A percentile compares a stretch with the other conserved stretches of the same genome.
phyloP scores from a whole-genome alignment of 139 green algal genomes.

The Micractinium sp. region DNA sequence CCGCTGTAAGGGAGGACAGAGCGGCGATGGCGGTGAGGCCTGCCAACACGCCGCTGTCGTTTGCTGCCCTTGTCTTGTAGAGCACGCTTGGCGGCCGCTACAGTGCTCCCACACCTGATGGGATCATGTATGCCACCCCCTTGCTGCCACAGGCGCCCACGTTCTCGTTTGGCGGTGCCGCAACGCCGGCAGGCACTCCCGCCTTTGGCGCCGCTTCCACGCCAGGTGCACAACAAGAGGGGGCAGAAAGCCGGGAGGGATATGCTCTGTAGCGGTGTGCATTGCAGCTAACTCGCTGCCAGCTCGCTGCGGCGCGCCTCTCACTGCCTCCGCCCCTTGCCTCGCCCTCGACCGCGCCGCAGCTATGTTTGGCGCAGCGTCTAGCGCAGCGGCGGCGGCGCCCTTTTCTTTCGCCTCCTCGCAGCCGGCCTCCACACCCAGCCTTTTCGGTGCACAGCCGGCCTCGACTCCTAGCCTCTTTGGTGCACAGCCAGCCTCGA shows the following conservation, averaged over 20 bases:
- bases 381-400: slow-evolving; percentile 1
- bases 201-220: slow-evolving; percentile 33
- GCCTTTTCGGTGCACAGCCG: slow-evolving; percentile 16
- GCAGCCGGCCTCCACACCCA: not conserved
- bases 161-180: slow-evolving; percentile 43
- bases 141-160: too few relatives aligned
- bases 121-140: too few relatives aligned
- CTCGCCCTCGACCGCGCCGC: slow-evolving; percentile 7
- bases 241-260: not conserved
- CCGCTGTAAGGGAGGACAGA: too few relatives aligned
- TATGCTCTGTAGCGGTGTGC: not conserved
- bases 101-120: too few relatives aligned
- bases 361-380: slow-evolving; percentile 38
- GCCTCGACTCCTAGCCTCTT: not conserved
- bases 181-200: slow-evolving; percentile 33
- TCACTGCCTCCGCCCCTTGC: too few relatives aligned
- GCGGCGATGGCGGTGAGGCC: too few relatives aligned
- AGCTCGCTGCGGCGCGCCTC: too few relatives aligned
- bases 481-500: not conserved
- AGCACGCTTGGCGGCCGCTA: too few relatives aligned
- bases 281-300: not conserved
- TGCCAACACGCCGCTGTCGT: too few relatives aligned
- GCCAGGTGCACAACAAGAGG: not conserved
- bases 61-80: too few relatives aligned
- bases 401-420: slow-evolving; percentile 33